Percentiles rank a stretch among this genome's conserved stretches.
Evolutionary conservation across 352 stramenopile species (phyloP).

Genomic region (Phytophthora hibernalis): DNA sequence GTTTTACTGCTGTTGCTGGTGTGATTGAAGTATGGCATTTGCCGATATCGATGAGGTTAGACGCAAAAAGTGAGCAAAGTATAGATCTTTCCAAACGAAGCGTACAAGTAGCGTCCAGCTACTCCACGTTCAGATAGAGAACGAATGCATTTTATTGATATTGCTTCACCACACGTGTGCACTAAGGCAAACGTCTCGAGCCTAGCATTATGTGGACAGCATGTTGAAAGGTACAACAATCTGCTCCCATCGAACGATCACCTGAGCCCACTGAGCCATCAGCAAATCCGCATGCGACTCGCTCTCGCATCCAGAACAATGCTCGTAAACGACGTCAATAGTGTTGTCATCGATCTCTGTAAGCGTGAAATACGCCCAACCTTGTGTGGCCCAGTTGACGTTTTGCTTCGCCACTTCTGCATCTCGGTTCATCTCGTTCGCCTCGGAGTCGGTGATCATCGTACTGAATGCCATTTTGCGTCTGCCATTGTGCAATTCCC

Average conservation of each 20-base stretch:
- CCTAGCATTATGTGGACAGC: background rate
- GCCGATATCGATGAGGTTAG: no score
- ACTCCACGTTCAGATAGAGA: no score
- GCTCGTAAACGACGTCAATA: slow-evolving; percentile 35
- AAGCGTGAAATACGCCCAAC: slow-evolving; percentile 40
- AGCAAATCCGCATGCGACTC: background rate
- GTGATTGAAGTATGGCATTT: no score
- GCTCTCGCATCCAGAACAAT: background rate
- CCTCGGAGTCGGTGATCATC: slow-evolving; percentile 23
- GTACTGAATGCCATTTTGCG: background rate
- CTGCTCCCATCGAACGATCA: slow-evolving; percentile 35
- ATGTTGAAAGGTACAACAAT: slow-evolving; percentile 2
- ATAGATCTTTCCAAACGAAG: no score
- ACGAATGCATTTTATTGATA: no score
- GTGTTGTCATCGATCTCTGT: slow-evolving; percentile 21
- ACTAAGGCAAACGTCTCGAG: no score
- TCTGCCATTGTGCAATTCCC: background rate
- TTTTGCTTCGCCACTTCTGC: background rate
- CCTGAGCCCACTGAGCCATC: background rate
- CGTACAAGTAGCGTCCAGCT: no score
- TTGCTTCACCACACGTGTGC: no score
- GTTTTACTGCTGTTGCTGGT: no score
- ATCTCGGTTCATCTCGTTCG: slow-evolving; percentile 18
- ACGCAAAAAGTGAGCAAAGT: no score
- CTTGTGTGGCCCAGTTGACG: background rate